A percentile compares a stretch with the other conserved stretches of the same genome.
Evolutionary conservation across 2,329 filamentous ascomycete species (phyloP).

Genomic region (Didymella exigua): DNA sequence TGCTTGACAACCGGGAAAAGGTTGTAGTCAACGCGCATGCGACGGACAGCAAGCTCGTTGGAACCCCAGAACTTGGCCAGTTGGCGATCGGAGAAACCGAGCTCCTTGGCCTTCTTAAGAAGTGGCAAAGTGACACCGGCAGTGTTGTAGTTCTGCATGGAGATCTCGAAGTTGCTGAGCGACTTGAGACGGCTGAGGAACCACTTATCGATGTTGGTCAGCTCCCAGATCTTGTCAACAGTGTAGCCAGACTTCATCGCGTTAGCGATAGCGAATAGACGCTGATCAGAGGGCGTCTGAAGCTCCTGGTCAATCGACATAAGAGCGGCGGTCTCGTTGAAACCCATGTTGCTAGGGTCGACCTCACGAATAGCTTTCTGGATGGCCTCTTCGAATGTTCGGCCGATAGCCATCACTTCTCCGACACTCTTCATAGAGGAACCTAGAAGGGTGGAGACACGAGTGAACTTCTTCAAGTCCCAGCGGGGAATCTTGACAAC

Average conservation of each 20-base stretch:
- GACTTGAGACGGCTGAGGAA: slow-evolving; percentile 92
- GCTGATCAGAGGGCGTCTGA: slow-evolving; percentile 96
- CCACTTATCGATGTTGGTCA: slow-evolving; percentile 99
- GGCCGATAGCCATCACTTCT: slow-evolving; percentile 97
- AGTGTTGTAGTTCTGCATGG: slow-evolving; percentile 73
- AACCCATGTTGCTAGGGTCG: slow-evolving; percentile 93
- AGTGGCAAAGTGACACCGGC: slow-evolving; percentile 68
- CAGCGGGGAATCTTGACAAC: slow-evolving; percentile 99
- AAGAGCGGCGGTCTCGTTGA: slow-evolving; percentile 80
- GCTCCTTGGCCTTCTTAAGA: slow-evolving; percentile 83
- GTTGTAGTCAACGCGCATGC: slow-evolving; percentile 80
- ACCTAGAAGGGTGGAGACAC: slow-evolving; percentile 92
- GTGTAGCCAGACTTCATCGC: slow-evolving; percentile 94
- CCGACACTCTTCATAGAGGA: slow-evolving; percentile 99
- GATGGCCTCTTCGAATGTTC: slow-evolving; percentile 97
- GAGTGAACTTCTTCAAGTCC: slow-evolving; percentile 98
- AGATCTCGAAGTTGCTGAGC: slow-evolving; percentile 84
- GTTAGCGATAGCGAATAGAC: slow-evolving; percentile 95
- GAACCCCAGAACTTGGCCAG: slow-evolving; percentile 93
- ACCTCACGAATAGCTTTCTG: slow-evolving; percentile 97
- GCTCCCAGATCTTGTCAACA: slow-evolving; percentile 96
- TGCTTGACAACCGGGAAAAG: slow-evolving; percentile 94
- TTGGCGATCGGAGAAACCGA: slow-evolving; percentile 93
- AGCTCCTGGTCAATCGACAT: slow-evolving; percentile 97
- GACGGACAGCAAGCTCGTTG: slow-evolving; percentile 88